phyloP scores from a whole-genome alignment of 768 basidiomycete genomes.

The Kwoniella heveanensis region DNA sequence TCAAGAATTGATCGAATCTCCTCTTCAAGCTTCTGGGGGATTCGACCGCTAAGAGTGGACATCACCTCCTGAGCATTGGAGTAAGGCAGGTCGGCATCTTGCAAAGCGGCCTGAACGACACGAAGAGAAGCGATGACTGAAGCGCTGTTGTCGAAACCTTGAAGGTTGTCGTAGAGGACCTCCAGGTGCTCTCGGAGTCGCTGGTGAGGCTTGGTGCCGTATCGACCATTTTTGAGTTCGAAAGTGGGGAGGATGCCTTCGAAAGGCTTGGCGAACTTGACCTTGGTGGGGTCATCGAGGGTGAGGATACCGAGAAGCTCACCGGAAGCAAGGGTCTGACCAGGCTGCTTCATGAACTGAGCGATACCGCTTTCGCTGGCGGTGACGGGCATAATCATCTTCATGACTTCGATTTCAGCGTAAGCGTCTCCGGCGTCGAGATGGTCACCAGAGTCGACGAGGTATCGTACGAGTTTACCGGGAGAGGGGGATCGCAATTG shows the following conservation, averaged over 20 bases:
- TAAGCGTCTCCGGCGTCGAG: conserved; percentile 95
- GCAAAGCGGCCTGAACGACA: conserved; percentile 78
- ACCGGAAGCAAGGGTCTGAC: conserved; percentile 92
- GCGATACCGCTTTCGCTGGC: conserved; percentile 91
- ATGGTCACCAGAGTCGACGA: conserved; percentile 96
- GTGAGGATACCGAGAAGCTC: conserved; percentile 97
- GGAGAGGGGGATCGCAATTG: conserved; percentile 94
- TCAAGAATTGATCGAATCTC: conserved; percentile 77
- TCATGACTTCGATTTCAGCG: conserved; percentile 97
- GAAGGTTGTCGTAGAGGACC: conserved; percentile 84
- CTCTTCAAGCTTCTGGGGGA: conserved; percentile 89
- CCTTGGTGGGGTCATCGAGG: conserved; percentile 91
- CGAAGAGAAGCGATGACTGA: conserved; percentile 83
- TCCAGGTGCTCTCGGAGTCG: conserved; percentile 71
- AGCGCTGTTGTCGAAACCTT: conserved; percentile 95
- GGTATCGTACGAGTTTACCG: conserved; percentile 90
- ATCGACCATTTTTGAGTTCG: conserved; percentile 75
- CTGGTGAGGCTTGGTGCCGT: conserved; percentile 89
- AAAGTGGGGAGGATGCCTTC: conserved; percentile 87
- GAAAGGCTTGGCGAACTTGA: conserved; percentile 97
- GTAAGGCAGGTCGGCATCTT: conserved; percentile 83
- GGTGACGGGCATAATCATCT: conserved; percentile 99
- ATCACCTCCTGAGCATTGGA: conserved; percentile 80
- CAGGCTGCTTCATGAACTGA: conserved; percentile 96
- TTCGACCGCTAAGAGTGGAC: conserved; percentile 85